These are phyloP conservation scores for Salix exigua DNA, from an alignment of 345 rosid genomes.

Conservation along the genomic window DNA sequence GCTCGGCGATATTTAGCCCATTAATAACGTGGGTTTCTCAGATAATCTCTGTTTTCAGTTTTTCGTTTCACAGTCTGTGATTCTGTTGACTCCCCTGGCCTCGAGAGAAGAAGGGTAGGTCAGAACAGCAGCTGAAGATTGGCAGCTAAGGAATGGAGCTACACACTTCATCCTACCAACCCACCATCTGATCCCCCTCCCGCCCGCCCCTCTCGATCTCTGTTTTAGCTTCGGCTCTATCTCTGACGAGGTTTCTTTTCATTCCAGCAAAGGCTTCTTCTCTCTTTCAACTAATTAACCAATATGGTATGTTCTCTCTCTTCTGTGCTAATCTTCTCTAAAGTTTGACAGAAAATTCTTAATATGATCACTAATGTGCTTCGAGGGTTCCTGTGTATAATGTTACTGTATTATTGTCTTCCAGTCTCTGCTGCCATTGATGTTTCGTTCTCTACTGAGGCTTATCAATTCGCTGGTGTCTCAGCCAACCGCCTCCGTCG, in stretches of 20 bases:
- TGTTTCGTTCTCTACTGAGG: conserved; percentile 15
- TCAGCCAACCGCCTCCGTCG: conserved; percentile 17
- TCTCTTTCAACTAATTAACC: not conserved
- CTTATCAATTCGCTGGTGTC: conserved; percentile 3
- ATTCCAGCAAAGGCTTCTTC: not conserved
- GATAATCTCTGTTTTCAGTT: not conserved
- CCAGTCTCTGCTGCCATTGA: conserved; percentile 15
- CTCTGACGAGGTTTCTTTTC: not conserved
- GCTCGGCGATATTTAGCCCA: not conserved
- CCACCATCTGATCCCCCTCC: not conserved
- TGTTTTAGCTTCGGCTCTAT: not conserved
- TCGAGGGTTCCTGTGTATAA: not conserved
- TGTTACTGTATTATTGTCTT: not conserved
- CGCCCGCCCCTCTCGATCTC: too few relatives aligned
- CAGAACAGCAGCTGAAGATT: conserved; percentile 24
- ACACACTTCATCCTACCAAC: not conserved
- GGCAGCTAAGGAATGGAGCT: conserved; percentile 4
- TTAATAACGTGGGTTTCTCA: not conserved
- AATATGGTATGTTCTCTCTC: conserved; percentile 15
- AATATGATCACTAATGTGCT: not conserved
- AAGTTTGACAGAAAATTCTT: not conserved
- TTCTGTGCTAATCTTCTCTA: not conserved
- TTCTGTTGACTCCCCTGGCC: not conserved
- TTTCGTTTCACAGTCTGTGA: not conserved
- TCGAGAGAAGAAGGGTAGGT: conserved; percentile 22